phyloP scores from a whole-genome alignment of 371 early-diverging fungal genomes.

The Phascolomyces articulosus region DNA sequence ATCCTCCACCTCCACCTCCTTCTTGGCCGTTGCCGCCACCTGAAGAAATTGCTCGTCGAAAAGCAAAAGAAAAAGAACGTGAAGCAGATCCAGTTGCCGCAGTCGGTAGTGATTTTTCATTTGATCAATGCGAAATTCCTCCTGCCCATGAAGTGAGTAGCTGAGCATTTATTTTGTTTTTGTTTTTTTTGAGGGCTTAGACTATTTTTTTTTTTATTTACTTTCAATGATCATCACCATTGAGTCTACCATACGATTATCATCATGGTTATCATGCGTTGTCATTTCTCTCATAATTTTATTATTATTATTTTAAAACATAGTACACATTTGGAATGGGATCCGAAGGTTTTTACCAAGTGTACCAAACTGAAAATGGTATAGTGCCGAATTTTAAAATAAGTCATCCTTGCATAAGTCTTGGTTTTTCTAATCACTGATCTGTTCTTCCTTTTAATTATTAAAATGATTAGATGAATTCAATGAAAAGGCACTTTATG shows the following conservation, averaged over 20 bases:
- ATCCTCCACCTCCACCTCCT: constrained; percentile 87
- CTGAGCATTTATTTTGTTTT: no score
- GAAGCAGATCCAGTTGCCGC: constrained; percentile 53
- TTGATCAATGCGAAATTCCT: constrained; percentile 68
- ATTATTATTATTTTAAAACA: neutral
- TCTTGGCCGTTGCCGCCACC: constrained; percentile 63
- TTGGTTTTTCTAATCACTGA: neutral
- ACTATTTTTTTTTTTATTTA: no score
- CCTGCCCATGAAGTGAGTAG: constrained; percentile 45
- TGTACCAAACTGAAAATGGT: constrained; percentile 27
- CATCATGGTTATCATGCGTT: neutral
- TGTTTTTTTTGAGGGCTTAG: no score
- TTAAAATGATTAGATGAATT: constrained; percentile 5
- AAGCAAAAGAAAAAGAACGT: constrained; percentile 50
- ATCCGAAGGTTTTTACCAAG: constrained; percentile 39
- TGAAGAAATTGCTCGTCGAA: constrained; percentile 45
- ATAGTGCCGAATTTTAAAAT: neutral
- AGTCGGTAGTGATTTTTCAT: constrained; percentile 65
- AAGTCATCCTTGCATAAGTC: neutral
- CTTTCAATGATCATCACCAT: no score
- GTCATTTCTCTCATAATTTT: neutral
- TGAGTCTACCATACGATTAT: constrained; percentile 1
- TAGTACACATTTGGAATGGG: constrained; percentile 33
- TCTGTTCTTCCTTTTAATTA: no score
- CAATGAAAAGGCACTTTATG: constrained; percentile 45